Base-by-base conservation (phyloP, 2,329 filamentous ascomycete species). In the Metarhizium brunneum region DNA sequence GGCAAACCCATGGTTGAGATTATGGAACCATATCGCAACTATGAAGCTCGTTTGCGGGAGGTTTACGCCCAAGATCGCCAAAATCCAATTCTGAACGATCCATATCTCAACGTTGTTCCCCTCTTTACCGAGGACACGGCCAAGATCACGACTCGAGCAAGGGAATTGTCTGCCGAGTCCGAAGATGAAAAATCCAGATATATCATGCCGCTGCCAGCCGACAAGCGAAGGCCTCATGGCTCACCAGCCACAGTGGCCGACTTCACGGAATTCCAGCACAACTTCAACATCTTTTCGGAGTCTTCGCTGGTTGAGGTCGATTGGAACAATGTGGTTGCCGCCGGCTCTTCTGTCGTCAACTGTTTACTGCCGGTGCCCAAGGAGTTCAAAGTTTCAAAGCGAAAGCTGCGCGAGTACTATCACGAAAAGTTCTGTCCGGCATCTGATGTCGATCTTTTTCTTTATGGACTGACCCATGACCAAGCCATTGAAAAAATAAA, bases 401-500 rank as follows among this genome's bases (percentile, higher is more conserved):
- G 81, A 54, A 76, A 76, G 58, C 71, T 85, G 61, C 75, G 86
- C 66, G 75, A 86, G 71, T 95, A 90, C 68, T 95, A 92, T 61
- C 90, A 95, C 64, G 83, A 92, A 64, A 83, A 84, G 58, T 81
- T 92, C 59, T 88, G 87, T 11, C 90, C 90, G 0, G 89, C 90
- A 1, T 92, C 88, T 4, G 90, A 95, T 68, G 87, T 95, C 10
- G 90, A 95, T 67, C 77, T 95, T 2, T 95, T 95, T 66, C 72
- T 95, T 35, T 92, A 94, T 63, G 90, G 86, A 0, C 76, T 95
- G 59, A 85, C 78, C 8, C 88, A 94, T 63, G 82, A 90, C 50
- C 75, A 92, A 65, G 90, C 88, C 0, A 75, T 91, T 18, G 84
- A 90, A 64, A 94, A 95, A 75, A 94, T 95, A 70, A 86, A 87